A percentile compares a stretch with the other conserved stretches of the same genome.
These are phyloP conservation scores for Tetrapisispora nanseiensis DNA, from an alignment of 805 yeast species.

Conservation along the genomic window DNA sequence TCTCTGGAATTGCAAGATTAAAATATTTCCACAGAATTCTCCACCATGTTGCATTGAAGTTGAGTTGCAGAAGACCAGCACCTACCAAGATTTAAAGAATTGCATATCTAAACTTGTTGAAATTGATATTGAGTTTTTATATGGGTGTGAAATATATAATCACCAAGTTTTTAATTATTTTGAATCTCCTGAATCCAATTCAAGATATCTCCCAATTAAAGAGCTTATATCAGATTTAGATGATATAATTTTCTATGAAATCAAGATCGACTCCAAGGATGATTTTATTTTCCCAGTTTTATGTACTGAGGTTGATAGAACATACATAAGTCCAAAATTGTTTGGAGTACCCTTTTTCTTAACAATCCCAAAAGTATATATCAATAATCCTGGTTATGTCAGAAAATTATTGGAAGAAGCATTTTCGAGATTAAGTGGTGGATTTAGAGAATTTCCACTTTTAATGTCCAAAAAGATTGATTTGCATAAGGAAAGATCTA, in stretches of 20 bases:
- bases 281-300: conserved; percentile 55
- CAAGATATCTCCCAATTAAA: conserved; percentile 49
- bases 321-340: conserved; percentile 34
- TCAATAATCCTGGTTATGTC: conserved; percentile 46
- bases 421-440: conserved; percentile 41
- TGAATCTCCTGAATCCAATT: conserved; percentile 46
- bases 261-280: conserved; percentile 31
- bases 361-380: conserved; percentile 42
- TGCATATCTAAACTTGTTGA: conserved; percentile 44
- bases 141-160: conserved; percentile 56
- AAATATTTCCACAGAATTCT: conserved; percentile 50
- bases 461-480: conserved; percentile 7
- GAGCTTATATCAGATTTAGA: conserved; percentile 59
- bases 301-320: conserved; percentile 35
- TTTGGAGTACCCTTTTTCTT: conserved; percentile 77
- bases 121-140: conserved; percentile 31
- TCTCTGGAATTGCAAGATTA: conserved; percentile 59
- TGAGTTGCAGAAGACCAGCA: conserved; percentile 57
- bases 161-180: conserved; percentile 60
- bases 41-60: conserved; percentile 50
- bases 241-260: conserved; percentile 55
- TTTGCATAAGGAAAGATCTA: conserved; percentile 18
- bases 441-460: conserved; percentile 21
- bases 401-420: conserved; percentile 44
- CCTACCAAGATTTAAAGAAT: conserved; percentile 50